Conservation (phyloP, 1,284 basidiomycete genomes). For the Malassezia pachydermatis region DNA sequence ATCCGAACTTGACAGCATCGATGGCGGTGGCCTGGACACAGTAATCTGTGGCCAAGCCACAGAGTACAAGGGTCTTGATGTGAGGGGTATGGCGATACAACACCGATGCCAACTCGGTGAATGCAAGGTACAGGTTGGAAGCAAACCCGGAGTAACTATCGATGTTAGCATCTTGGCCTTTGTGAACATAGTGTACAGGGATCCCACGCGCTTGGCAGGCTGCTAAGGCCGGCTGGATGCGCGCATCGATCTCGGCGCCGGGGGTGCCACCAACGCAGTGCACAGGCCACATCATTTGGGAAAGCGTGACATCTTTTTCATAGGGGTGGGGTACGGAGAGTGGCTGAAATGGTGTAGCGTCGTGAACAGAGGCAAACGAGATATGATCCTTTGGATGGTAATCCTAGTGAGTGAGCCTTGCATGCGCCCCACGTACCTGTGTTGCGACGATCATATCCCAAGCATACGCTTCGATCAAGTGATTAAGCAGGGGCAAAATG, state of each 20-base stretch:
- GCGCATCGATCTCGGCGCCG: constrained; percentile 52
- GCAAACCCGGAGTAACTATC: constrained; percentile 56
- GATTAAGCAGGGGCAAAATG: constrained; percentile 4
- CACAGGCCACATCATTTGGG: constrained; percentile 57
- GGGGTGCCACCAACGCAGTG: constrained; percentile 53
- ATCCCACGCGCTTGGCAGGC: constrained; percentile 8
- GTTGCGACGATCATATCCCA: constrained; percentile 18
- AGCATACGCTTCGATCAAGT: constrained; percentile 2
- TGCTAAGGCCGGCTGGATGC: constrained; percentile 46
- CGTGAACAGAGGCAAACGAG: constrained; percentile 58
- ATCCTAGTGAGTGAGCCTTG: constrained; percentile 17
- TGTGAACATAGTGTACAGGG: constrained; percentile 15
- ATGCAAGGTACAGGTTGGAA: constrained; percentile 15
- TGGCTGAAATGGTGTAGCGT: constrained; percentile 49
- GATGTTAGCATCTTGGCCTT: constrained; percentile 48
- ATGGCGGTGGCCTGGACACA: constrained; percentile 54
- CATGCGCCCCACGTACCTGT: constrained; percentile 25
- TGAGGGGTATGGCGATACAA: constrained; percentile 12
- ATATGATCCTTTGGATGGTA: constrained; percentile 57
- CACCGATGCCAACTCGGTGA: constrained; percentile 17
- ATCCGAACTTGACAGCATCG: constrained; percentile 52
- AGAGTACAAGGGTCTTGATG: constrained; percentile 53
- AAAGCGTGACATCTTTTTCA: constrained; percentile 47
- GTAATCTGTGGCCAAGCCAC: constrained; percentile 59
- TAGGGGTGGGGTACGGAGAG: constrained; percentile 47